Evolutionary conservation across 2,329 filamentous ascomycete genomes (phyloP).

Genomic region (Orbilia brochopaga): DNA sequence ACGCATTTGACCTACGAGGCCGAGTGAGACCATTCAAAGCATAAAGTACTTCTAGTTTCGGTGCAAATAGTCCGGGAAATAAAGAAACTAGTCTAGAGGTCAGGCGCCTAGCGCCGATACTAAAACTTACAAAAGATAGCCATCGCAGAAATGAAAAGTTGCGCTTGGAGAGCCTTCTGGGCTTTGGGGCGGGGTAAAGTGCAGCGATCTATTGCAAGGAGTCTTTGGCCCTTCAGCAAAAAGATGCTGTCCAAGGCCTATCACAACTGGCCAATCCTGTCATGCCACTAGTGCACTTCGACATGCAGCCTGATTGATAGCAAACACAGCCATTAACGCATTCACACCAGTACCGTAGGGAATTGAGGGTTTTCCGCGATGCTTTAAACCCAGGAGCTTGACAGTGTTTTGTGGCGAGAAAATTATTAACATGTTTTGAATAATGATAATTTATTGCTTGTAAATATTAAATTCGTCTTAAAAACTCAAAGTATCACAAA

Average conservation of each 20-base stretch:
- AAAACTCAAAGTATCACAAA: no score
- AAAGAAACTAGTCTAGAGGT: not conserved
- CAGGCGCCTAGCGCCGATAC: not conserved
- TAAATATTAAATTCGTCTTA: no score
- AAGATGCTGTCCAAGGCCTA: not conserved
- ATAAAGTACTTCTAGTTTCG: no score
- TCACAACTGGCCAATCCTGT: constrained; percentile 1
- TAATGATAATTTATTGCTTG: no score
- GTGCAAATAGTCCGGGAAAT: not conserved
- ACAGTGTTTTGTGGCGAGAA: no score
- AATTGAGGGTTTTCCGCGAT: no score
- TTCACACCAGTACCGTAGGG: no score
- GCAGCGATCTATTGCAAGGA: not conserved
- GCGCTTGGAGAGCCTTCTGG: not conserved
- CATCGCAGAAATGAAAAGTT: not conserved
- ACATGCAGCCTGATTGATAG: constrained; percentile 7
- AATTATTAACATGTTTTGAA: no score
- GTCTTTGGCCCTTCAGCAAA: not conserved
- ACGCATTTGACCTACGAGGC: no score
- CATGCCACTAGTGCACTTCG: not conserved
- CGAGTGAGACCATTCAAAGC: no score
- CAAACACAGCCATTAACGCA: no score
- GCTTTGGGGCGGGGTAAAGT: not conserved
- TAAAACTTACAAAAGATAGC: constrained; percentile 1
- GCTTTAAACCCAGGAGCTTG: no score